Base-by-base conservation (phyloP, 352 stramenopile species). In the Hyaloperonospora brassicae region DNA sequence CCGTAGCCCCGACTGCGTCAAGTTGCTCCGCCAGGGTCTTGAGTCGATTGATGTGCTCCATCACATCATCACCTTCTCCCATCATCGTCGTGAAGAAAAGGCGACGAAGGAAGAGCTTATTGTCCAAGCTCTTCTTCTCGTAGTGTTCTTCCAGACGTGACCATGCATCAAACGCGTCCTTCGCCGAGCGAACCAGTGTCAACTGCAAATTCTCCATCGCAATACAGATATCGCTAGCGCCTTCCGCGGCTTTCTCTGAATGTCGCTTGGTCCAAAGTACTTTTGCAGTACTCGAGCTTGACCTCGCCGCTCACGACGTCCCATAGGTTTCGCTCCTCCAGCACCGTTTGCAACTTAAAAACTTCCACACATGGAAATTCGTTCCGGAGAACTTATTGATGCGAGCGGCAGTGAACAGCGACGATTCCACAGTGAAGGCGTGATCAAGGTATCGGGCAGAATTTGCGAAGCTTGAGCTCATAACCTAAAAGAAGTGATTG, bases 81-180 rank as follows among this genome's bases (percentile, higher is more conserved):
- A 46, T 46, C 41, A 46, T 46, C 11, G 41, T 46, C 41, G 41
- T 46, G 14, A 25, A 24, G 17, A 46, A 46, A 23, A 8, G 14
- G n/a, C 41, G n/a, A 46, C 41, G 17, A 27, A 30, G 17, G 12
- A 46, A 46, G 17, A 46, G 41, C 41, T 46, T 46, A 9, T 46
- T 46, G 17, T 12, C 41, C 13, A 27, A 46, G 12, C 7, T 39
- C 34, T 39, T 39, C 12, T 39, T 39, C n/a, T n/a, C n/a, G n/a
- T n/a, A n/a, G n/a, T n/a, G n/a, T n/a, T n/a, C n/a, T n/a, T n/a
- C n/a, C n/a, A n/a, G n/a, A n/a, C n/a, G n/a, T n/a, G n/a, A n/a
- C n/a, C n/a, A n/a, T n/a, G n/a, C n/a, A n/a, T n/a, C 34, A 39
- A 12, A 12, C 34, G 34, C 34, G 12, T 39, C n/a, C n/a, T n/a